phyloP scores from a whole-genome alignment of 1,284 basidiomycete species.

The Sporisorium exsertum region DNA sequence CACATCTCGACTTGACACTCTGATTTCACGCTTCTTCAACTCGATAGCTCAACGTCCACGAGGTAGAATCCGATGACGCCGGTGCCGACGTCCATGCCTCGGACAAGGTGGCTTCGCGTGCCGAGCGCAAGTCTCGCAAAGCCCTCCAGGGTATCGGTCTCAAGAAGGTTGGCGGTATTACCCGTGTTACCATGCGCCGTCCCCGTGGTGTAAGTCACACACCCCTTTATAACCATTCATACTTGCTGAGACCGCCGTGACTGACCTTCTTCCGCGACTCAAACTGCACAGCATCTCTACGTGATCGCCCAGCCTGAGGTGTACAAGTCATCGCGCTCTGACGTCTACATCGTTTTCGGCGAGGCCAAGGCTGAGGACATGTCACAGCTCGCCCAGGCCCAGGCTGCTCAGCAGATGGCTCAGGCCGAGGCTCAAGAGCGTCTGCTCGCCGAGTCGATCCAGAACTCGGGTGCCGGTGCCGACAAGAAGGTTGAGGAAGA shows the following conservation, averaged over 20 bases:
- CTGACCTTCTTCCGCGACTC: constrained; percentile 18
- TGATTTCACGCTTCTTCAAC: neutral
- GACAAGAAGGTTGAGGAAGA: constrained; percentile 62
- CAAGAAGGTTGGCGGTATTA: constrained; percentile 91
- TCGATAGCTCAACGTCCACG: constrained; percentile 69
- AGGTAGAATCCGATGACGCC: constrained; percentile 75
- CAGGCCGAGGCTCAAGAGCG: constrained; percentile 75
- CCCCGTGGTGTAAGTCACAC: constrained; percentile 83
- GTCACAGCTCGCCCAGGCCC: constrained; percentile 83
- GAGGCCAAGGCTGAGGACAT: constrained; percentile 98
- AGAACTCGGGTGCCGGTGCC: constrained; percentile 44
- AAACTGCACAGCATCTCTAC: constrained; percentile 80
- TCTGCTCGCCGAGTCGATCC: constrained; percentile 72
- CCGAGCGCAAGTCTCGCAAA: constrained; percentile 69
- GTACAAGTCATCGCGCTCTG: constrained; percentile 95
- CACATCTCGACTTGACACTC: neutral
- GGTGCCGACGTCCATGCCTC: constrained; percentile 80
- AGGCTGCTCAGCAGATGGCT: constrained; percentile 85
- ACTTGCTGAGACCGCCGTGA: neutral
- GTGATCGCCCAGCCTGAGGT: constrained; percentile 94
- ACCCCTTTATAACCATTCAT: neutral
- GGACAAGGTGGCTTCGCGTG: constrained; percentile 84
- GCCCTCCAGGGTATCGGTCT: constrained; percentile 66
- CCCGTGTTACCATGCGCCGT: constrained; percentile 91
- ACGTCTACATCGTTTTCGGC: constrained; percentile 98